Conservation (phyloP, 2,329 filamentous ascomycete species). For the Exophiala xenobiotica region DNA sequence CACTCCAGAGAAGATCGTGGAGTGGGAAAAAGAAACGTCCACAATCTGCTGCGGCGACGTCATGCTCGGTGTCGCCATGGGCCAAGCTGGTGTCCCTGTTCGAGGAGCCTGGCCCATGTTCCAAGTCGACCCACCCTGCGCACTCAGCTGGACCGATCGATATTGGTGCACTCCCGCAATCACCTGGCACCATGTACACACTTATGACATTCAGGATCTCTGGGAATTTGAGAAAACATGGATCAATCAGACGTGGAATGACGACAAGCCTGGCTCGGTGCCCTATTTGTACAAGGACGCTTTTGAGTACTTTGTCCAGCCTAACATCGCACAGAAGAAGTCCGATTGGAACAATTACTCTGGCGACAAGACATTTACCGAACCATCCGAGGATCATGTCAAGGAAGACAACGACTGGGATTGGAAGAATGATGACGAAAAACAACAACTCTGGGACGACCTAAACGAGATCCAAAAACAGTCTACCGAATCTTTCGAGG, state of each 20-base stretch:
- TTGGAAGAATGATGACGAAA: conserved; percentile 22
- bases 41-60: conserved; percentile 26
- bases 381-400: conserved; percentile 16
- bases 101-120: conserved; percentile 27
- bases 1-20: conserved; percentile 15
- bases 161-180: conserved; percentile 24
- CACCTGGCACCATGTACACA: conserved; percentile 24
- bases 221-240: conserved; percentile 28
- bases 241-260: conserved; percentile 24
- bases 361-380: conserved; percentile 21
- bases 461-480: conserved; percentile 15
- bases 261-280: conserved; percentile 11
- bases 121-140: conserved; percentile 24
- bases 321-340: conserved; percentile 16
- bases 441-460: conserved; percentile 20
- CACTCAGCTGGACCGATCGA: conserved; percentile 9
- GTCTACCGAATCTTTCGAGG: conserved; percentile 12
- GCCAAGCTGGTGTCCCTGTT: conserved; percentile 19
- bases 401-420: conserved; percentile 25
- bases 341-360: conserved; percentile 25
- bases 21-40: conserved; percentile 27
- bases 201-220: conserved; percentile 23
- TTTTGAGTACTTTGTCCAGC: conserved; percentile 22
- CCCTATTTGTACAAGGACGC: conserved; percentile 23
- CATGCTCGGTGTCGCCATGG: conserved; percentile 26